phyloP scores from a whole-genome alignment of 208 protist species.

The Jaenimonas drosophilae region DNA sequence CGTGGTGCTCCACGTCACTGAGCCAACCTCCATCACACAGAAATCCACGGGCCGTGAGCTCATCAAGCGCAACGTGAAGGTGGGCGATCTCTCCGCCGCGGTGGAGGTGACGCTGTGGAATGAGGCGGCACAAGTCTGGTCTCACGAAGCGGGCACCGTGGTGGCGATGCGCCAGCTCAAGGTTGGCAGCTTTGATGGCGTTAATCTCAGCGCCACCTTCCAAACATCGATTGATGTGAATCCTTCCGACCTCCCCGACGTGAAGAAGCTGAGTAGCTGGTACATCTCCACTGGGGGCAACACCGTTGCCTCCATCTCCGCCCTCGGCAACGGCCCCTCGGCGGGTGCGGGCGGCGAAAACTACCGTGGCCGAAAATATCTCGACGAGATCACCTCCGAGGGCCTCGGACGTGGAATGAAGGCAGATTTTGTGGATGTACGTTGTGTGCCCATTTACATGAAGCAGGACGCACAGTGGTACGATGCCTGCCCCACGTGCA shows the following conservation, averaged over 20 bases:
- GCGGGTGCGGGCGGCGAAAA: conserved; percentile 30
- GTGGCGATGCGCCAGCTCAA: conserved; percentile 79
- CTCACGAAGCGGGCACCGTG: conserved; percentile 45
- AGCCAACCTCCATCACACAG: conserved; percentile 62
- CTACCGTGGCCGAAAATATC: conserved; percentile 75
- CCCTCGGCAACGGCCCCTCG: conserved; percentile 19
- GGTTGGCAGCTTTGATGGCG: conserved; percentile 78
- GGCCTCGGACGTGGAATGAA: conserved; percentile 67
- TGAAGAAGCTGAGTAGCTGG: conserved; percentile 80
- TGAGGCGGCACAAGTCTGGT: conserved; percentile 71
- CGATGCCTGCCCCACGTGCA: conserved; percentile 85
- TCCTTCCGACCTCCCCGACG: conserved; percentile 53
- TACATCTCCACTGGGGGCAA: conserved; percentile 74
- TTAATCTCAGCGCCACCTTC: conserved; percentile 72
- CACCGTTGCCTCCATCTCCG: conserved; percentile 69
- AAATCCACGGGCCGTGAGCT: conserved; percentile 78
- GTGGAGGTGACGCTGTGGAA: conserved; percentile 89
- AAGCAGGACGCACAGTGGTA: conserved; percentile 89
- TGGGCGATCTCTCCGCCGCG: conserved; percentile 68
- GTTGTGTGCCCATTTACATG: conserved; percentile 85
- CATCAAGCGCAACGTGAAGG: conserved; percentile 66
- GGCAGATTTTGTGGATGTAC: conserved; percentile 81
- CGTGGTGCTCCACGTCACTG: conserved; percentile 69
- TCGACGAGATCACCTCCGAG: conserved; percentile 72
- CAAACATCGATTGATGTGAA: conserved; percentile 82